phyloP scores from a whole-genome alignment of 2,329 filamentous ascomycete genomes.

The Xylariales sp. region DNA sequence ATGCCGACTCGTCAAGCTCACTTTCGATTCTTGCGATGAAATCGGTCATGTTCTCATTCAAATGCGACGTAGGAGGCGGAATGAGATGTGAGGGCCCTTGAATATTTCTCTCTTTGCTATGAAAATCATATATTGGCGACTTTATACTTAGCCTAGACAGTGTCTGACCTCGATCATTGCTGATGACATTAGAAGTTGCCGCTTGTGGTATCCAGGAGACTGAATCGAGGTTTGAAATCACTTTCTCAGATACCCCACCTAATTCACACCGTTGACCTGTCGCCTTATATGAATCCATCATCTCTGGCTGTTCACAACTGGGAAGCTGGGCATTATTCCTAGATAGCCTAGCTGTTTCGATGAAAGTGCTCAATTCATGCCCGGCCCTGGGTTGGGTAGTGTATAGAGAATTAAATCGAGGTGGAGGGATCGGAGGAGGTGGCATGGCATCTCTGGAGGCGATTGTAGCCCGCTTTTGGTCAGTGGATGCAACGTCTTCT shows the following conservation, averaged over 20 bases:
- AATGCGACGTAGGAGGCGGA: slow-evolving; percentile 5
- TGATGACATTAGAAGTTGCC: slow-evolving; percentile 35
- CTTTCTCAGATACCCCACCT: slow-evolving; percentile 16
- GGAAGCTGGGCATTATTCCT: background rate
- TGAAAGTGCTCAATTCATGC: background rate
- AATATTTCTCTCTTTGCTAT: slow-evolving; percentile 19
- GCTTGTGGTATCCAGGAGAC: slow-evolving; percentile 46
- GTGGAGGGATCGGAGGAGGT: slow-evolving; percentile 46
- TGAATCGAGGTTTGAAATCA: slow-evolving; percentile 34
- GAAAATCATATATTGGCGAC: slow-evolving; percentile 39
- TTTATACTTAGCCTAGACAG: slow-evolving; percentile 38
- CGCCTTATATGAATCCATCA: background rate
- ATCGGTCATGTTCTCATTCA: slow-evolving; percentile 48
- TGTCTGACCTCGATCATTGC: slow-evolving; percentile 26
- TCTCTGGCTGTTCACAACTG: background rate
- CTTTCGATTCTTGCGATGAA: slow-evolving; percentile 52
- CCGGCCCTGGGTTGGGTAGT: background rate
- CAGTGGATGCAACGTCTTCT: background rate
- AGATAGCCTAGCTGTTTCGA: background rate
- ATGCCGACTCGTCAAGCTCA: slow-evolving; percentile 38
- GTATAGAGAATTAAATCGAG: slow-evolving; percentile 11
- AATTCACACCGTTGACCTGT: slow-evolving; percentile 1
- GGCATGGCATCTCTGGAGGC: slow-evolving; percentile 49
- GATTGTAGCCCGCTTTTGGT: slow-evolving; percentile 37
- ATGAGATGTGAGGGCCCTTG: background rate